phyloP scores from a whole-genome alignment of 495 filamentous ascomycete species.

The Penicillium canariense region DNA sequence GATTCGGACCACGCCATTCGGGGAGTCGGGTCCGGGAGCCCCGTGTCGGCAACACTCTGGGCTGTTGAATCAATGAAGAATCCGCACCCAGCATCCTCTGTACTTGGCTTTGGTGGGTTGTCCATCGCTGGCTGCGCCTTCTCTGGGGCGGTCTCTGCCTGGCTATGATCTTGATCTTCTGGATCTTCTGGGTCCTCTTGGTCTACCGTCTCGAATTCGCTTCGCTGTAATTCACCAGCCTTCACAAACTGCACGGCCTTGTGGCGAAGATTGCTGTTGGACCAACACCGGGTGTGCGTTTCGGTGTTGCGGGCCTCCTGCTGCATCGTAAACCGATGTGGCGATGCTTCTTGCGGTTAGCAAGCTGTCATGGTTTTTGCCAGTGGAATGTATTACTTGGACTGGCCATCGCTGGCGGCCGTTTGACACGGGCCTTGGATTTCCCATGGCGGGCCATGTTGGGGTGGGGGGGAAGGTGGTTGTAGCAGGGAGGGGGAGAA shows the following conservation, averaged over 20 bases:
- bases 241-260: conserved; percentile 72
- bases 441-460: conserved; percentile 33
- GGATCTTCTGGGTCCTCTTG: conserved; percentile 8
- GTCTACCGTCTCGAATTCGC: conserved; percentile 23
- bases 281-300: conserved; percentile 46
- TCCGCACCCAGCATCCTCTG: neutral
- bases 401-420: conserved; percentile 8
- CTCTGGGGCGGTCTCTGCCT: neutral
- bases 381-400: conserved; percentile 3
- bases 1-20: conserved; percentile 1
- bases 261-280: conserved; percentile 44
- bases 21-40: conserved; percentile 15
- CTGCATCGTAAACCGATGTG: conserved; percentile 55
- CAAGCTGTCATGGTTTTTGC: neutral
- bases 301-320: conserved; percentile 79
- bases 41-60: conserved; percentile 14
- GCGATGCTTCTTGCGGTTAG: conserved; percentile 13
- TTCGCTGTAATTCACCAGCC: conserved; percentile 58
- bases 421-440: conserved; percentile 23
- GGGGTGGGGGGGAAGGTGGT: neutral
- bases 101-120: neutral
- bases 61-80: conserved; percentile 30
- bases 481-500: neutral
- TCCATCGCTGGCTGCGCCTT: conserved; percentile 7
- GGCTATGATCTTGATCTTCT: no score